phyloP scores from a whole-genome alignment of 805 yeast species.

The Teunomyces cretensis region DNA sequence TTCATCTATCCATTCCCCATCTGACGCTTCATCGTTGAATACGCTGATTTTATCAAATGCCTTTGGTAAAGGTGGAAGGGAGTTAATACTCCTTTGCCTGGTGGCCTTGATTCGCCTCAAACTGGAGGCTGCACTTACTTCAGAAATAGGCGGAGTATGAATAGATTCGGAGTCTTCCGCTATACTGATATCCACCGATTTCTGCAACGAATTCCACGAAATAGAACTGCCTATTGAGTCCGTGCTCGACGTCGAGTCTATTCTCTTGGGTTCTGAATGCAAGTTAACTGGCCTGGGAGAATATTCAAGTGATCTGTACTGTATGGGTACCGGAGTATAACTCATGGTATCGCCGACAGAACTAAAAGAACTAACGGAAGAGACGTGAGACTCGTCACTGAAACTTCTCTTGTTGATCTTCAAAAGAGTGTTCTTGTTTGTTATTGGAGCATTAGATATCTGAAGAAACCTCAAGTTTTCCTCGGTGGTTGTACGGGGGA shows the following conservation, averaged over 20 bases:
- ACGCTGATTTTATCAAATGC: not conserved
- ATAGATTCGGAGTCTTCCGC: not conserved
- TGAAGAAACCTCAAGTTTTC: not conserved
- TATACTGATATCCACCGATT: conserved; percentile 19
- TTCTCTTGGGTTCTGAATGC: conserved; percentile 1
- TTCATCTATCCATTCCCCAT: conserved; percentile 10
- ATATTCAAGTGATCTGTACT: not conserved
- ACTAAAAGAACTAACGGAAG: conserved; percentile 38
- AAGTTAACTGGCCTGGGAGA: not conserved
- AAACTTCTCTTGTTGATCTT: conserved; percentile 24
- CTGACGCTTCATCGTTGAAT: not conserved
- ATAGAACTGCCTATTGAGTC: conserved; percentile 9
- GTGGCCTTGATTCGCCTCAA: not conserved
- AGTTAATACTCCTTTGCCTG: not conserved
- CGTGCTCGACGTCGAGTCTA: conserved; percentile 6
- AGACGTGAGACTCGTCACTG: conserved; percentile 38
- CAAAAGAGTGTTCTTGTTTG: not conserved
- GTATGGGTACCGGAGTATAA: conserved; percentile 9
- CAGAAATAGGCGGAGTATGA: not conserved
- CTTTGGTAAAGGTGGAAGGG: conserved; percentile 3
- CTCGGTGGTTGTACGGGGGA: not conserved
- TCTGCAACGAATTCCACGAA: conserved; percentile 32
- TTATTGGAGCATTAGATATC: not conserved
- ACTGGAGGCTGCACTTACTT: not conserved
- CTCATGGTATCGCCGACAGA: conserved; percentile 32